Conservation (phyloP, 176 grass and related monocot genomes). For the Oryza meridionalis region DNA sequence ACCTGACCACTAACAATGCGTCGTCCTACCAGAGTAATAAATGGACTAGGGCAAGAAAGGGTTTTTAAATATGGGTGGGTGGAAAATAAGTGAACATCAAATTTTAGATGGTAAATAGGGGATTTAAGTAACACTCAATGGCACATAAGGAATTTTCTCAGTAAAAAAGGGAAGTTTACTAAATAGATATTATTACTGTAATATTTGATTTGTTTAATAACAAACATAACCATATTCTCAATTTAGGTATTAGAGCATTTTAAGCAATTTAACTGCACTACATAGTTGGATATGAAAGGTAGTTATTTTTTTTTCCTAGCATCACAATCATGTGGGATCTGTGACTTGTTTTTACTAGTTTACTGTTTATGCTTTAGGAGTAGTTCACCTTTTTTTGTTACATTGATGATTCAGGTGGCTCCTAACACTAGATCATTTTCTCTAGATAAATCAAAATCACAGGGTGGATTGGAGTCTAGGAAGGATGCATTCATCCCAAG, state of each 20-base stretch:
- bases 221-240: slow-evolving; percentile 7
- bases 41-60: neutral
- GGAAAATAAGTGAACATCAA: neutral
- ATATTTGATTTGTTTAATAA: slow-evolving; percentile 14
- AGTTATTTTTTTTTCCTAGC: too few relatives aligned
- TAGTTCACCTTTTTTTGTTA: slow-evolving; percentile 25
- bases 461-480: slow-evolving; percentile 57
- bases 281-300: too few relatives aligned
- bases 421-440: slow-evolving; percentile 43
- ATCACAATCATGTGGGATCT: neutral
- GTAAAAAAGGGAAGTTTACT: neutral
- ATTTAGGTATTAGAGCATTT: slow-evolving; percentile 20
- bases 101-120: neutral
- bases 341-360: slow-evolving; percentile 21
- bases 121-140: neutral
- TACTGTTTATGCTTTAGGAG: neutral
- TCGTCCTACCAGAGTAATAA: neutral
- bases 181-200: slow-evolving; percentile 7
- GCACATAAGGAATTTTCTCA: neutral
- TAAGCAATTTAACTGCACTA: slow-evolving; percentile 4
- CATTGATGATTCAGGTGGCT: slow-evolving; percentile 17
- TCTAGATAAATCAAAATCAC: slow-evolving; percentile 78
- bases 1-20: neutral
- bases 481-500: slow-evolving; percentile 66
- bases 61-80: neutral